Evolutionary conservation across 2,329 filamentous ascomycete genomes (phyloP).

Genomic region (Claviceps sp.): DNA sequence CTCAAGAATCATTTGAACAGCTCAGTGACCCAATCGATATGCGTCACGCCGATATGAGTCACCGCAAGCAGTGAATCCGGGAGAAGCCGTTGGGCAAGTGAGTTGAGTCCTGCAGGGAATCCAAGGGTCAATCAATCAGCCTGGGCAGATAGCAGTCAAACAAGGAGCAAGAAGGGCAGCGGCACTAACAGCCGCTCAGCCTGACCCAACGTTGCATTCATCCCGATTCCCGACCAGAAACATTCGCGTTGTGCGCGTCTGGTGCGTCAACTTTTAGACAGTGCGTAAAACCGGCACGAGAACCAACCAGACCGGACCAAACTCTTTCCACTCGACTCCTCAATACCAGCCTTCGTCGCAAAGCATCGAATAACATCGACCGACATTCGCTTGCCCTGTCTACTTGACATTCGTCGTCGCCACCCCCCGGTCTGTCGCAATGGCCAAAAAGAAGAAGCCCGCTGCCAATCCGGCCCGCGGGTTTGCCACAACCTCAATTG

Average conservation of each 20-base stretch:
- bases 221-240: too few relatives aligned
- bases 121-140: too few relatives aligned
- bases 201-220: too few relatives aligned
- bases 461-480: slow-evolving; percentile 77
- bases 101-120: too few relatives aligned
- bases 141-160: too few relatives aligned
- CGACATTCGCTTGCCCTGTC: neutral
- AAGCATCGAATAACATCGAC: neutral
- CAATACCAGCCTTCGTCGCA: neutral
- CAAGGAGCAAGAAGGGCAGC: too few relatives aligned
- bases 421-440: slow-evolving; percentile 19
- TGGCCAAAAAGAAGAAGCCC: slow-evolving; percentile 92
- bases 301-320: neutral
- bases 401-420: neutral
- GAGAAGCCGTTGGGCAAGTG: neutral
- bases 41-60: neutral
- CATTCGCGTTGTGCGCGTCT: too few relatives aligned
- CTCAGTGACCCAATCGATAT: neutral
- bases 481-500: slow-evolving; percentile 85
- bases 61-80: neutral
- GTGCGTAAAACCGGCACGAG: neutral
- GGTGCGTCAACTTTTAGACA: too few relatives aligned
- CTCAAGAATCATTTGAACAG: neutral
- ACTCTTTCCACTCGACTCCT: neutral
- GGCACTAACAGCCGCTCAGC: too few relatives aligned